Conservation (phyloP, 2,329 filamentous ascomycete species). For the Fusarium mexicanum region DNA sequence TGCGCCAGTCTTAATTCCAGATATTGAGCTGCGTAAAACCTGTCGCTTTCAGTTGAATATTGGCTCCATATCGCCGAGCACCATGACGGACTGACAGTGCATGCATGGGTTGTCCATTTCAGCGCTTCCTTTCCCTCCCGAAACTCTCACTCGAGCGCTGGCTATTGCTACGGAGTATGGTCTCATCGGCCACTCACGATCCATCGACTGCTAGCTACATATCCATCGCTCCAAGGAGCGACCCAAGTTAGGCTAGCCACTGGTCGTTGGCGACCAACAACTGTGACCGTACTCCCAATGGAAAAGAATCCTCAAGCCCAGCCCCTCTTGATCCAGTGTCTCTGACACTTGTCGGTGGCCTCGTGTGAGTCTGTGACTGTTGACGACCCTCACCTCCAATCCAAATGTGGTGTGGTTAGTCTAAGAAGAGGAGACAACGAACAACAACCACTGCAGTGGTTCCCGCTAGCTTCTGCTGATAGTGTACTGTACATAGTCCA, state of each 20-base stretch:
- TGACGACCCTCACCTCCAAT: conserved; percentile 35
- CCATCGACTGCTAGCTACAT: conserved; percentile 42
- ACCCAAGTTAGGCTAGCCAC: conserved; percentile 43
- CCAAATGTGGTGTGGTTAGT: conserved; percentile 24
- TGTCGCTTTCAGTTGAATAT: conserved; percentile 10
- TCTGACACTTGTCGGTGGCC: conserved; percentile 32
- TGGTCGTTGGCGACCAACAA: conserved; percentile 40
- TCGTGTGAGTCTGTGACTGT: conserved; percentile 32
- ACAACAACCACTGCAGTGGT: conserved; percentile 20
- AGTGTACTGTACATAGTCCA: background rate
- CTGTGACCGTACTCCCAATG: conserved; percentile 27
- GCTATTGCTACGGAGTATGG: background rate
- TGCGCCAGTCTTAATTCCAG: conserved; percentile 11
- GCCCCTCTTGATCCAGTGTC: conserved; percentile 33
- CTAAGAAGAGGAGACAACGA: conserved; percentile 19
- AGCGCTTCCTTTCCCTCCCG: conserved; percentile 36
- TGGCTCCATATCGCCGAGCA: conserved; percentile 20
- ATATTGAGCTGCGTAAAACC: background rate
- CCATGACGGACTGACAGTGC: conserved; percentile 13
- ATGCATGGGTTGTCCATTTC: conserved; percentile 28
- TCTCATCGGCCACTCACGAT: conserved; percentile 37
- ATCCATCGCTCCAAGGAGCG: conserved; percentile 29
- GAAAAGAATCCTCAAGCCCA: conserved; percentile 24
- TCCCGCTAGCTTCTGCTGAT: conserved; percentile 24
- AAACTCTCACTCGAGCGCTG: conserved; percentile 28